phyloP scores from a whole-genome alignment of 768 basidiomycete genomes.

The Nidularia pulvinata region DNA sequence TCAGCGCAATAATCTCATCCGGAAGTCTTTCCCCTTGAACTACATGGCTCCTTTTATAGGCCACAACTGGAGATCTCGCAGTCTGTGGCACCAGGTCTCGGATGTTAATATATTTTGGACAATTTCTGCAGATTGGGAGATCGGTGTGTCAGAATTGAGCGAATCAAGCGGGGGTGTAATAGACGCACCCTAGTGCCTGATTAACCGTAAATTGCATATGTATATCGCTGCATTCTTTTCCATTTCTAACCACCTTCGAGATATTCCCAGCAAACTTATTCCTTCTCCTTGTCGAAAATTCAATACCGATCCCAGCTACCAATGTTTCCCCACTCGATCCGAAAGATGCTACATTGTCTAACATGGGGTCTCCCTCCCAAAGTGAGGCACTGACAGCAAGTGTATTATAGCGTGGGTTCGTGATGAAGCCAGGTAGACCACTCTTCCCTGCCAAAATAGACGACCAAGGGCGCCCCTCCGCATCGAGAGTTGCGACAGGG shows the following conservation, averaged over 20 bases:
- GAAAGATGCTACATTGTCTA: constrained; percentile 25
- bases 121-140: constrained; percentile 41
- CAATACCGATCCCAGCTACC: constrained; percentile 59
- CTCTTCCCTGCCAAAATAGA: constrained; percentile 47
- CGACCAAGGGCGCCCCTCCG: constrained; percentile 52
- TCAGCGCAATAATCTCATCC: constrained; percentile 43
- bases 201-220: constrained; percentile 45
- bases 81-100: constrained; percentile 47
- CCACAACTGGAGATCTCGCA: constrained; percentile 33
- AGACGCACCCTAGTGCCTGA: constrained; percentile 55
- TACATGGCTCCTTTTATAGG: constrained; percentile 27
- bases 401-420: constrained; percentile 27
- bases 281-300: constrained; percentile 53
- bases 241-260: constrained; percentile 19
- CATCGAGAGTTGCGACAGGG: constrained; percentile 55
- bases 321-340: constrained; percentile 22
- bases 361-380: constrained; percentile 59
- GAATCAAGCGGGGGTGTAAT: background rate
- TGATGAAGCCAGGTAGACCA: constrained; percentile 47
- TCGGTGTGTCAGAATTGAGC: background rate
- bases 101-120: constrained; percentile 68
- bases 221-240: constrained; percentile 17
- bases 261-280: constrained; percentile 63
- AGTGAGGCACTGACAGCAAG: constrained; percentile 36
- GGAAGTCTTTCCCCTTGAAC: constrained; percentile 28